Evolutionary conservation across 352 stramenopile species (phyloP), one percentile per base, ranked within the genome.

Genomic region (Peronospora tabacina): DNA sequence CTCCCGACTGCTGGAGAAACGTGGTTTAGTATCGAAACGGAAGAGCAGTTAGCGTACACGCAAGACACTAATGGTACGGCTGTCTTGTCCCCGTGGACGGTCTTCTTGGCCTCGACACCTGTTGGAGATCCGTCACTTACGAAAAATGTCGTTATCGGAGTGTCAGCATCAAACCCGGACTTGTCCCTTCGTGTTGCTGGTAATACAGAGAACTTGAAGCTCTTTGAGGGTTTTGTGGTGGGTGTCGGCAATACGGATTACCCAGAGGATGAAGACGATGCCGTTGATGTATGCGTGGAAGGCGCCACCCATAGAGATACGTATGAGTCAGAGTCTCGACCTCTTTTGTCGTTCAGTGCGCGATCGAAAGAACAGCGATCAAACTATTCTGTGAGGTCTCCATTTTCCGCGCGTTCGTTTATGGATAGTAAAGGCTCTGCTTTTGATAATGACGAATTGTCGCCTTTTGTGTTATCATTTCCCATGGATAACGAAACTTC

Each of bases 11-110:
- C 71, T 12, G 79, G 79, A 38, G 74, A 86, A 41, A 87, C 77
- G 29, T 90, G 79, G 79, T 87, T 90, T 36, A 87, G 79, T 49
- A 87, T 90, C 51, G 79, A 90, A 64, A 87, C 79, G 6, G 68
- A 87, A 59, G 76, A 87, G 61, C 79, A 90, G 49, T 59, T 87
- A 36, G 79, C 75, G 12, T 86, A 81, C 46, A 90, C 76, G 17
- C 69, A 85, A 58, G 75, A 90, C 57, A 85, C 62, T 36, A 72
- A 88, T 39, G 74, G 74, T 24, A 65, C 82, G 3, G 61, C 75
- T 2, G 70, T 81, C 22, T 52, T 90, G 2, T 87, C 74, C 22
- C 79, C 79, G 4, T 90, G 79, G 79, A 87, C 74, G 4, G 75
- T 90, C 13, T 87, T 90, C 49, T 65, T 90, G 13, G 75, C 79